phyloP scores from a whole-genome alignment of 371 early-diverging fungal species.

The Apophysomyces elegans region DNA sequence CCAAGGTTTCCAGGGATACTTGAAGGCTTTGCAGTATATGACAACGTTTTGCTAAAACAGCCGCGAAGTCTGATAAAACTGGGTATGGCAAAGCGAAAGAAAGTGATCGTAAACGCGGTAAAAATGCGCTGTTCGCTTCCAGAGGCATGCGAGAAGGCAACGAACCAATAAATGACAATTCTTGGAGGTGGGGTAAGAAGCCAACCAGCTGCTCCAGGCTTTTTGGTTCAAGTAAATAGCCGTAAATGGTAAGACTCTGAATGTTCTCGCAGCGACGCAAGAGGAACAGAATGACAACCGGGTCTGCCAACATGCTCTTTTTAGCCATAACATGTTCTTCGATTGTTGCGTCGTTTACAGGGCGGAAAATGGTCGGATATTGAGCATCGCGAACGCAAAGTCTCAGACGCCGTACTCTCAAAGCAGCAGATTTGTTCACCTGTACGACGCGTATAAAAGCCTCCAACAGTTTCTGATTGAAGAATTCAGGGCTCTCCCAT shows the following conservation, averaged over 20 bases:
- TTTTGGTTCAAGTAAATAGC: conserved; percentile 30
- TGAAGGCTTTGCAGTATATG: conserved; percentile 20
- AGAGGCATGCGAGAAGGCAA: conserved; percentile 13
- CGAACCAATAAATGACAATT: conserved; percentile 33
- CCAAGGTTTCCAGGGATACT: conserved; percentile 21
- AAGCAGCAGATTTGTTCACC: conserved; percentile 23
- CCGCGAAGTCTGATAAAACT: conserved; percentile 18
- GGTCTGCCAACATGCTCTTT: conserved; percentile 22
- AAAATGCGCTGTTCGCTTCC: conserved; percentile 22
- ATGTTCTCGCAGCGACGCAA: conserved; percentile 39
- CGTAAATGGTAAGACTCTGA: conserved; percentile 36
- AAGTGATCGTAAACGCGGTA: background rate
- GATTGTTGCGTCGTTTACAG: conserved; percentile 12
- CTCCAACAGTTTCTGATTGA: conserved; percentile 24
- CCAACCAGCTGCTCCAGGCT: conserved; percentile 28
- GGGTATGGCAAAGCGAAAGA: background rate
- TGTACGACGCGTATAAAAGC: conserved; percentile 20
- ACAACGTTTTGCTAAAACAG: conserved; percentile 10
- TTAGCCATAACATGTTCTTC: conserved; percentile 18
- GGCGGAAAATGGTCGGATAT: conserved; percentile 22
- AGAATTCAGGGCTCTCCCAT: conserved; percentile 40
- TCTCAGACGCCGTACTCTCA: conserved; percentile 31
- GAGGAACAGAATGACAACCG: conserved; percentile 23
- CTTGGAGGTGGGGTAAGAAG: conserved; percentile 15
- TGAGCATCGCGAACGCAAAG: conserved; percentile 26